Percentiles rank a stretch among this genome's conserved stretches.
phyloP scores from a whole-genome alignment of 495 filamentous ascomycete species.

The Opeltia flavorubescens region DNA sequence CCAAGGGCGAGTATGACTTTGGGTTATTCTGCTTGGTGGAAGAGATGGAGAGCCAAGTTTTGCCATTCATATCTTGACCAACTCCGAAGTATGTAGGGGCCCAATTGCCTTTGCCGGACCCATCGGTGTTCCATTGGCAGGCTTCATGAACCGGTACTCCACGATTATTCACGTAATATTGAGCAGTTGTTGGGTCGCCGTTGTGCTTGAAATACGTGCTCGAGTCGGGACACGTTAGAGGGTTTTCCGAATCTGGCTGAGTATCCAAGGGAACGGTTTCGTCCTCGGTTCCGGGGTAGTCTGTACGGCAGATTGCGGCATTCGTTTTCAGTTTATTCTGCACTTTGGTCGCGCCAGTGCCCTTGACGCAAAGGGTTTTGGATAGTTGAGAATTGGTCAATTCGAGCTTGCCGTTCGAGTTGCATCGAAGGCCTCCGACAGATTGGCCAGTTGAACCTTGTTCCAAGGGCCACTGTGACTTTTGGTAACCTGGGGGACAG shows the following conservation, averaged over 20 bases:
- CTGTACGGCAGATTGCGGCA: constrained; percentile 80
- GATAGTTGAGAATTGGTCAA: constrained; percentile 52
- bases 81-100: constrained; percentile 82
- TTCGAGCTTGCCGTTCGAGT: constrained; percentile 56
- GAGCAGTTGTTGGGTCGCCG: constrained; percentile 63
- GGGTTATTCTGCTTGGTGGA: constrained; percentile 49
- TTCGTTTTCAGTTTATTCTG: constrained; percentile 52
- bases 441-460: constrained; percentile 80
- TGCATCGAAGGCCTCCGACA: constrained; percentile 77
- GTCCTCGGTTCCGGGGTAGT: constrained; percentile 80
- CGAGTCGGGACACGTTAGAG: constrained; percentile 61
- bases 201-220: constrained; percentile 62
- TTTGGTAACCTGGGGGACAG: constrained; percentile 82
- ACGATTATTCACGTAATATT: constrained; percentile 90
- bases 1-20: constrained; percentile 42
- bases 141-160: constrained; percentile 53
- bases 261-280: constrained; percentile 67
- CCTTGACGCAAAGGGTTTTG: constrained; percentile 61
- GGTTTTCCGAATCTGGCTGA: constrained; percentile 35
- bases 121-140: constrained; percentile 64
- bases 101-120: constrained; percentile 61
- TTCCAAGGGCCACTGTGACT: constrained; percentile 73
- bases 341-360: constrained; percentile 54
- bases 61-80: constrained; percentile 44
- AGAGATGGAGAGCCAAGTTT: constrained; percentile 73